phyloP scores from a whole-genome alignment of 768 basidiomycete genomes.

The Aureoboletus auriporus region DNA sequence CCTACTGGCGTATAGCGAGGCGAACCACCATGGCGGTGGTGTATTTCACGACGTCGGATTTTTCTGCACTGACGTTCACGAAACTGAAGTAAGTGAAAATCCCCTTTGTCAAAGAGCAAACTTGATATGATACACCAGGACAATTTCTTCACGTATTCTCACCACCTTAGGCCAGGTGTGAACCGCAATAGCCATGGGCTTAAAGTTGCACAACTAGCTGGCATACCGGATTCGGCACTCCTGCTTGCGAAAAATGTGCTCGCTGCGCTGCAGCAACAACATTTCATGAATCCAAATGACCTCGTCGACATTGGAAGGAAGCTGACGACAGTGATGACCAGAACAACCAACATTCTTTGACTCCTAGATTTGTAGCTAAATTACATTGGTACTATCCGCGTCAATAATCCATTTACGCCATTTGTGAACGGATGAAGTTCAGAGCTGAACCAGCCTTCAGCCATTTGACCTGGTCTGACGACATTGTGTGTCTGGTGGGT shows the following conservation, averaged over 20 bases:
- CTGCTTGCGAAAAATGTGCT: constrained; percentile 57
- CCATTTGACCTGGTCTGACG: constrained; percentile 87
- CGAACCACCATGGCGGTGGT: constrained; percentile 37
- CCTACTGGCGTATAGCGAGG: constrained; percentile 63
- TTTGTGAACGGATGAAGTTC: constrained; percentile 76
- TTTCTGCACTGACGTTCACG: constrained; percentile 86
- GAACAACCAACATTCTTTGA: not conserved
- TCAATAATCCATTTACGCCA: constrained; percentile 20
- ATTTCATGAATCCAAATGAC: constrained; percentile 22
- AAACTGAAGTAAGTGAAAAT: constrained; percentile 55
- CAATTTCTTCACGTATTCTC: constrained; percentile 78
- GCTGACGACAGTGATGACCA: constrained; percentile 15
- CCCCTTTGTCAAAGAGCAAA: not conserved
- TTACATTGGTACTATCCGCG: not conserved
- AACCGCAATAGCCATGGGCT: constrained; percentile 90
- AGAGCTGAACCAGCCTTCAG: constrained; percentile 83
- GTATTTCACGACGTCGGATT: constrained; percentile 67
- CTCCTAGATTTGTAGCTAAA: constrained; percentile 2
- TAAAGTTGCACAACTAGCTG: constrained; percentile 85
- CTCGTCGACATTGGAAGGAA: constrained; percentile 31
- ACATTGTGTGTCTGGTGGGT: constrained; percentile 84
- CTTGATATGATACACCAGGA: constrained; percentile 42
- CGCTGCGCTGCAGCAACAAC: constrained; percentile 31
- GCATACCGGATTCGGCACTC: constrained; percentile 66
- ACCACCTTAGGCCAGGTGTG: constrained; percentile 75